Conservation (phyloP, 169 alveolate genomes). For the Plasmodium malariae region DNA sequence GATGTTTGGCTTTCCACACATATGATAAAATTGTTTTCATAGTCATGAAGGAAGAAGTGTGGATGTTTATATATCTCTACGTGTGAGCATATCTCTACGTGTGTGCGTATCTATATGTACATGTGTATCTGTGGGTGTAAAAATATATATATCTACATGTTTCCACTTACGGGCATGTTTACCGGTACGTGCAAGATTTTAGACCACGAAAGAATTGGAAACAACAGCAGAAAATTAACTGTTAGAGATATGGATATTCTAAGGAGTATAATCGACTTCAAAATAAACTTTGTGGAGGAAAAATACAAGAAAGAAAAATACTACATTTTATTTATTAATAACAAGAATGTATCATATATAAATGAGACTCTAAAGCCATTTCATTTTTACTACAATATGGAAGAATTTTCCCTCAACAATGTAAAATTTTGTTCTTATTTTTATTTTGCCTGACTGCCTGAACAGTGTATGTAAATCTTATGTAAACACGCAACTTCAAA, state of each 20-base stretch:
- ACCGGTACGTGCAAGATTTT: conserved; percentile 47
- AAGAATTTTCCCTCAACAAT: not conserved
- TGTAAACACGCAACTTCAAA: not conserved
- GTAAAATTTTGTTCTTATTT: conserved; percentile 24
- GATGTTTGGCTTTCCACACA: too few relatives aligned
- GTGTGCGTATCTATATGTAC: too few relatives aligned
- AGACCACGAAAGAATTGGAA: conserved; percentile 39
- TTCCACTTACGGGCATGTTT: too few relatives aligned
- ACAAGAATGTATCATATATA: conserved; percentile 58
- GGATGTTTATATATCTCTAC: too few relatives aligned
- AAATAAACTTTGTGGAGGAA: conserved; percentile 40
- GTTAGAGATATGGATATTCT: conserved; percentile 25
- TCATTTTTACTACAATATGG: conserved; percentile 28
- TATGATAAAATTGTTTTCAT: too few relatives aligned
- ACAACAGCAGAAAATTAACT: conserved; percentile 30
- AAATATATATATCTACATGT: not conserved
- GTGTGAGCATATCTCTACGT: too few relatives aligned
- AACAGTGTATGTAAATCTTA: not conserved
- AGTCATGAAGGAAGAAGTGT: too few relatives aligned
- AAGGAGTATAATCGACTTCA: conserved; percentile 33
- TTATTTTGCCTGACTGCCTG: not conserved
- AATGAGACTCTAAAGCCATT: conserved; percentile 46
- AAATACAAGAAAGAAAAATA: conserved; percentile 57
- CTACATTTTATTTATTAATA: conserved; percentile 50
- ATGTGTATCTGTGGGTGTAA: too few relatives aligned